Percentiles rank a stretch among this genome's conserved stretches.
phyloP scores from a whole-genome alignment of 345 rosid species.

The Laguncularia racemosa region DNA sequence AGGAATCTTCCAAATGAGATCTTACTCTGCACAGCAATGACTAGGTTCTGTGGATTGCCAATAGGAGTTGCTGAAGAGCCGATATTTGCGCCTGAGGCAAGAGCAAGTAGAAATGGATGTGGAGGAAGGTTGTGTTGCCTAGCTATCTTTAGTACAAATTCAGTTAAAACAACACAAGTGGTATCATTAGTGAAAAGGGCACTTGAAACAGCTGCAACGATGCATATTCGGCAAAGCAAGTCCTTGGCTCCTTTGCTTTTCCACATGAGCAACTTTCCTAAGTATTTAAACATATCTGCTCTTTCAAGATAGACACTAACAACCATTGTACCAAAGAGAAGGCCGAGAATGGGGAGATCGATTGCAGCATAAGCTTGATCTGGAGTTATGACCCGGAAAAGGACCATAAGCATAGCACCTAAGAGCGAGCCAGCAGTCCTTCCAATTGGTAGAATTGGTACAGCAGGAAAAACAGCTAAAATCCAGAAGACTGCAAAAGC shows the following conservation, averaged over 20 bases:
- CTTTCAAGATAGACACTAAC: constrained; percentile 73
- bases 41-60: constrained; percentile 86
- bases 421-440: constrained; percentile 85
- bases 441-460: constrained; percentile 72
- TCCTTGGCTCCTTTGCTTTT: constrained; percentile 70
- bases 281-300: constrained; percentile 73
- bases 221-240: constrained; percentile 54
- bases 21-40: constrained; percentile 63
- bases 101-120: constrained; percentile 68
- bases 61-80: constrained; percentile 87
- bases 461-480: constrained; percentile 75
- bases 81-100: constrained; percentile 81
- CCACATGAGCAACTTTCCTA: constrained; percentile 68
- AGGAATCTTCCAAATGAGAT: constrained; percentile 58
- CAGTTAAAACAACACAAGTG: constrained; percentile 68
- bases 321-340: constrained; percentile 87
- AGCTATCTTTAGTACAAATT: constrained; percentile 72
- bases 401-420: constrained; percentile 83
- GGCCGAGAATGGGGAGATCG: constrained; percentile 79
- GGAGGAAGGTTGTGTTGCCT: constrained; percentile 78
- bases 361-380: constrained; percentile 77
- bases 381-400: constrained; percentile 57
- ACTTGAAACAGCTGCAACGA: constrained; percentile 70
- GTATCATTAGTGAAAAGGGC: constrained; percentile 87
- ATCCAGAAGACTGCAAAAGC: constrained; percentile 80